Base-by-base conservation (phyloP, 768 basidiomycete species). In the Suillus cothurnatus region DNA sequence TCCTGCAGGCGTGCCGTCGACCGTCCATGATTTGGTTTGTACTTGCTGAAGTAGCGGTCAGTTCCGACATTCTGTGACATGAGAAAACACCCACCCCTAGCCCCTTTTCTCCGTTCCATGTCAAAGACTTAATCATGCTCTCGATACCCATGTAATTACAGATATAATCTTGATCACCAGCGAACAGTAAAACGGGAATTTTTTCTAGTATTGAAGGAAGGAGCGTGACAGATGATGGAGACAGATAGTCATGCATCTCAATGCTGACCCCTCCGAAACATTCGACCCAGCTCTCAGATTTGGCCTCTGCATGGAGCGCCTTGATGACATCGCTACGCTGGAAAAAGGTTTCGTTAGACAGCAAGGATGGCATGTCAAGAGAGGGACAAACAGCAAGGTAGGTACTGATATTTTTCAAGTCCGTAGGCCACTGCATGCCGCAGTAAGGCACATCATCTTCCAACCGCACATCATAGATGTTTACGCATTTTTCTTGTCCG, bases 381-480 rank as follows among this genome's bases (percentile, higher is more conserved):
- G 52, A 49, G 17, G 34, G 59, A 81, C 93, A 61, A 74, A 97
- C 97, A 32, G 86, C 87, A 6, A 99, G 86, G 73, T 95, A 97
- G 1, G 80, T 77, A 21, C 88, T 90, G 11, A 99, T 80, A 56
- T 88, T 85, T 4, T 82, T 76, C 57, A 99, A 87, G 71, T 95
- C 94, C 39, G 90, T 89, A 8, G 96, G 97, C 97, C 96, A 99
- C 78, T 95, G 97, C 94, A 97, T 93, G 3, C 97, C 97, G 76
- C 97, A 99, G 1, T 87, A 90, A 21, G 97, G 97, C 41, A 74
- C 79, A 15, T 84, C 84, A 73, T 99, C 97, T 62, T 92, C 88
- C n/a, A 91, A 79, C 31, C 97, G 91, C 17, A 98, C 86, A 72
- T 99, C 97, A 70, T 99, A 99, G 45, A 98, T 87, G 74, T 99